Conservation (phyloP, 2,329 filamentous ascomycete species). For the Westerdykella sp. region DNA sequence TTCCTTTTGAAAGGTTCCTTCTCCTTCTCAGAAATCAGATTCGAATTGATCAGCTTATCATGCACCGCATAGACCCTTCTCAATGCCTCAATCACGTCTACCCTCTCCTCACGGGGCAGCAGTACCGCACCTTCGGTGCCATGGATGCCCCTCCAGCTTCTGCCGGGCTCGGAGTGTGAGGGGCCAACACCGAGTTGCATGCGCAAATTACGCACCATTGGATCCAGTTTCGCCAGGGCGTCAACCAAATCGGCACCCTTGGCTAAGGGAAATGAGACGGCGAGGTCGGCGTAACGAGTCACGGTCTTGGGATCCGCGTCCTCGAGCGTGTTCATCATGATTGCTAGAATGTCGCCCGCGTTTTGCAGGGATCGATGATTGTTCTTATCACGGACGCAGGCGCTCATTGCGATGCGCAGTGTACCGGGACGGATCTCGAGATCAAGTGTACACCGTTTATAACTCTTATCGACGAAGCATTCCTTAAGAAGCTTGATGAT, state of each 20-base stretch:
- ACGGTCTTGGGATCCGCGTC: slow-evolving; percentile 27
- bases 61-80: slow-evolving; percentile 25
- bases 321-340: slow-evolving; percentile 22
- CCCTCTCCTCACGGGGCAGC: slow-evolving; percentile 13
- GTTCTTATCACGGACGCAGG: slow-evolving; percentile 68
- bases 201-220: slow-evolving; percentile 21
- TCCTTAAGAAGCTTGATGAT: slow-evolving; percentile 52
- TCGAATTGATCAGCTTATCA: slow-evolving; percentile 25
- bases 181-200: slow-evolving; percentile 26
- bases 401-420: slow-evolving; percentile 66
- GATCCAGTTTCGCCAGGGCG: slow-evolving; percentile 23
- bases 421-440: slow-evolving; percentile 41
- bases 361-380: slow-evolving; percentile 64
- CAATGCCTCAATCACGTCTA: slow-evolving; percentile 23
- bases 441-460: not conserved
- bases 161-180: not conserved
- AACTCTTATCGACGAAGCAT: slow-evolving; percentile 24
- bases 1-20: slow-evolving; percentile 23
- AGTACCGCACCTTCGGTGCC: slow-evolving; percentile 8
- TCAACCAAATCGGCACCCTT: slow-evolving; percentile 25
- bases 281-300: slow-evolving; percentile 28
- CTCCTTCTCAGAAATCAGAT: slow-evolving; percentile 25
- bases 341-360: slow-evolving; percentile 58
- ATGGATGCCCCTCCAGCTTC: slow-evolving; percentile 2
- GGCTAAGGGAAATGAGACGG: slow-evolving; percentile 20